Percentiles rank a stretch among this genome's conserved stretches.
Evolutionary conservation across 2,329 filamentous ascomycete species (phyloP).

Genomic region (Aspergillus sp.): DNA sequence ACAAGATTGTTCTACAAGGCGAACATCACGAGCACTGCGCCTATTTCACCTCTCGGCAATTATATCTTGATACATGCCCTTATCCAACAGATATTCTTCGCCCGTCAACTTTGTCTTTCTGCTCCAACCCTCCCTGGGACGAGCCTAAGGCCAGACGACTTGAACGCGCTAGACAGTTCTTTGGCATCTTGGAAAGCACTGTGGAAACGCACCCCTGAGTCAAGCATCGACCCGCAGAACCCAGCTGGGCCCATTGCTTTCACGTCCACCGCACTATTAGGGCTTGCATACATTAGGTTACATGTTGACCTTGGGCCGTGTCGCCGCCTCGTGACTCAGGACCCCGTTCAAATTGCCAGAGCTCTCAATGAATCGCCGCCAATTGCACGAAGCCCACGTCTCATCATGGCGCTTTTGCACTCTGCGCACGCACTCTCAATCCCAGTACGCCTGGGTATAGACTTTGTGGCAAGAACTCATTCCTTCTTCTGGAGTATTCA

Average conservation of each 20-base stretch:
- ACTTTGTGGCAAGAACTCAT: slow-evolving; percentile 54
- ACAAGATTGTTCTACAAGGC: slow-evolving; percentile 45
- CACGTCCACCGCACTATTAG: slow-evolving; percentile 50
- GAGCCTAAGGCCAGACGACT: slow-evolving; percentile 45
- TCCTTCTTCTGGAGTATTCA: slow-evolving; percentile 58
- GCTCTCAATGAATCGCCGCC: slow-evolving; percentile 46
- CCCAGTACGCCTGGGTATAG: slow-evolving; percentile 53
- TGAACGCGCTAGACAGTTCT: slow-evolving; percentile 47
- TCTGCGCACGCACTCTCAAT: slow-evolving; percentile 57
- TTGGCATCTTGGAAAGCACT: slow-evolving; percentile 52
- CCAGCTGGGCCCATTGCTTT: slow-evolving; percentile 55
- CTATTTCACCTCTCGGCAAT: slow-evolving; percentile 53
- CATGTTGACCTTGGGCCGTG: slow-evolving; percentile 50
- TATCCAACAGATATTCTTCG: slow-evolving; percentile 56
- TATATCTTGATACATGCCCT: slow-evolving; percentile 56
- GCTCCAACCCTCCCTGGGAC: slow-evolving; percentile 44
- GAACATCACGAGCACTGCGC: slow-evolving; percentile 33
- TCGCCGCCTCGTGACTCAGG: slow-evolving; percentile 48
- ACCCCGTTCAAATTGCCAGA: slow-evolving; percentile 47
- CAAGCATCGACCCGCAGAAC: slow-evolving; percentile 54
- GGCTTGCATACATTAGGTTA: slow-evolving; percentile 49
- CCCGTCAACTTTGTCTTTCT: slow-evolving; percentile 49
- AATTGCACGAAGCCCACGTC: slow-evolving; percentile 44
- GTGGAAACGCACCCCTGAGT: slow-evolving; percentile 55
- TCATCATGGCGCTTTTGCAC: slow-evolving; percentile 53